Conservation (phyloP, 805 yeast species). For the Pichia kluyveri region DNA sequence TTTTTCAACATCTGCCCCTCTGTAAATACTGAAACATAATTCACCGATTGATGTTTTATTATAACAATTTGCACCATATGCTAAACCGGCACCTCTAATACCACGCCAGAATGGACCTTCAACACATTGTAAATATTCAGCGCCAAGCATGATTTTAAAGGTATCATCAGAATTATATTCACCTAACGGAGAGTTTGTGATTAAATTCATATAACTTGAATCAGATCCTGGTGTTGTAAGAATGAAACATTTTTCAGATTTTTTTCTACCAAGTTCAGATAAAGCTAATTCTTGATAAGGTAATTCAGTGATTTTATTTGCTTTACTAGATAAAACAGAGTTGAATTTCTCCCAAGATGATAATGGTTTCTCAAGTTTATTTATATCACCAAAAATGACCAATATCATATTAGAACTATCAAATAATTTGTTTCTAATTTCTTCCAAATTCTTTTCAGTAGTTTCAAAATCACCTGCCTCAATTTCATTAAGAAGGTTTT, state of each 20-base stretch:
- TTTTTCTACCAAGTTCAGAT: slow-evolving; percentile 46
- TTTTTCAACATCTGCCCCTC: slow-evolving; percentile 75
- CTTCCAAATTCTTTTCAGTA: slow-evolving; percentile 42
- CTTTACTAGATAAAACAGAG: slow-evolving; percentile 2
- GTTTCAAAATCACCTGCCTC: slow-evolving; percentile 43
- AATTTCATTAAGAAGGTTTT: slow-evolving; percentile 37
- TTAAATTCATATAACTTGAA: slow-evolving; percentile 57
- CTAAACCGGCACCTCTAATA: slow-evolving; percentile 88
- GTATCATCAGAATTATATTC: slow-evolving; percentile 49
- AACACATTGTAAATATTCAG: slow-evolving; percentile 70
- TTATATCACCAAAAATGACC: slow-evolving; percentile 62
- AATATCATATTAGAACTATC: slow-evolving; percentile 53
- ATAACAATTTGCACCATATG: slow-evolving; percentile 72
- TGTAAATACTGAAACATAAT: slow-evolving; percentile 56
- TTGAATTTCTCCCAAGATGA: slow-evolving; percentile 44
- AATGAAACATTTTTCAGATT: slow-evolving; percentile 48
- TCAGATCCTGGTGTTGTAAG: slow-evolving; percentile 79
- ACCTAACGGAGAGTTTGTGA: slow-evolving; percentile 48
- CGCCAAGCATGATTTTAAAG: slow-evolving; percentile 61
- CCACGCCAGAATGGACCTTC: slow-evolving; percentile 98
- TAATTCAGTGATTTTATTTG: slow-evolving; percentile 18
- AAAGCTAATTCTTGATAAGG: slow-evolving; percentile 48
- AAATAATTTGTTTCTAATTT: slow-evolving; percentile 44
- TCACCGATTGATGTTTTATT: slow-evolving; percentile 58
- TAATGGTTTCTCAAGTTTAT: slow-evolving; percentile 44